A percentile compares a stretch with the other conserved stretches of the same genome.
Conservation (phyloP, 2,329 filamentous ascomycete species). For the Lachnellula subtilissima region DNA sequence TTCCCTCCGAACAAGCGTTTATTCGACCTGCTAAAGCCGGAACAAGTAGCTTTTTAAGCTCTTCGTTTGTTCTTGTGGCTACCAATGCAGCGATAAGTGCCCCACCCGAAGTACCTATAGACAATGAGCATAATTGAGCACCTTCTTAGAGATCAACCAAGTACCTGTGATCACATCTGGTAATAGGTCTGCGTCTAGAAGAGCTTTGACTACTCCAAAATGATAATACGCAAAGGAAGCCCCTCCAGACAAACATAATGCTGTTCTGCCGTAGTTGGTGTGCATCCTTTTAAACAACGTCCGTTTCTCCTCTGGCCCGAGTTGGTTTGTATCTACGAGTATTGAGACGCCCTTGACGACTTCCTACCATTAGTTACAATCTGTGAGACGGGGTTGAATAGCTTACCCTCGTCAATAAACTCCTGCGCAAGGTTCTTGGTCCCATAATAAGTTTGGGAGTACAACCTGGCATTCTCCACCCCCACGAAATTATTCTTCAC, state of each 20-base stretch:
- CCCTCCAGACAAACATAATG: conserved; percentile 86
- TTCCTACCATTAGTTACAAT: conserved; percentile 28
- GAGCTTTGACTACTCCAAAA: conserved; percentile 83
- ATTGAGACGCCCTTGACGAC: conserved; percentile 64
- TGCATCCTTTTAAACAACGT: conserved; percentile 81
- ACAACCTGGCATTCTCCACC: conserved; percentile 88
- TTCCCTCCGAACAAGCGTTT: conserved; percentile 75
- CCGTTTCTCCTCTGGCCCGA: conserved; percentile 70
- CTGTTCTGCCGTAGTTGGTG: conserved; percentile 88
- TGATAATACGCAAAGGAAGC: conserved; percentile 97
- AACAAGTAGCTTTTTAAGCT: conserved; percentile 78
- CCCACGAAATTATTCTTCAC: conserved; percentile 98
- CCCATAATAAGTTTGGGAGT: conserved; percentile 95
- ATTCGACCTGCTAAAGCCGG: conserved; percentile 83
- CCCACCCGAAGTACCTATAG: conserved; percentile 77
- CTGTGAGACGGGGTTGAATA: conserved; percentile 7
- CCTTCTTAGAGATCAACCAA: conserved; percentile 33
- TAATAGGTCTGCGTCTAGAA: conserved; percentile 78
- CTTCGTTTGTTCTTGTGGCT: conserved; percentile 85
- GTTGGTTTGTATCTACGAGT: conserved; percentile 60
- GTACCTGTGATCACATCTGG: conserved; percentile 96
- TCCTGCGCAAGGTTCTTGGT: conserved; percentile 93
- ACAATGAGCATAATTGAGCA: too few species aligned
- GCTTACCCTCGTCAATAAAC: conserved; percentile 75
- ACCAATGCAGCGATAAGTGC: conserved; percentile 84